Base-by-base conservation (phyloP, 192 early-diverging fungal species). In the Coemansia sp. region DNA sequence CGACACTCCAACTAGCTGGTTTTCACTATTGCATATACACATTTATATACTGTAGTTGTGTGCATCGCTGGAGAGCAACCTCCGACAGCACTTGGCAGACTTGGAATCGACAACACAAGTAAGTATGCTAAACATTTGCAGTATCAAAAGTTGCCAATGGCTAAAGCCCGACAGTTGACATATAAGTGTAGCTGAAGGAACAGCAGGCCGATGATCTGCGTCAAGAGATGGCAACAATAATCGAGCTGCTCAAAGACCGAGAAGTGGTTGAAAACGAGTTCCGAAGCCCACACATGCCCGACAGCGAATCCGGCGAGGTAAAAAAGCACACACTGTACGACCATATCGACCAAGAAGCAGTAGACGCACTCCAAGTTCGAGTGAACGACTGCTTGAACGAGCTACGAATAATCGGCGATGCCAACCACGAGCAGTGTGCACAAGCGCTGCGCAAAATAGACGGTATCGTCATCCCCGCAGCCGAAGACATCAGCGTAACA, bases 261-360 rank as follows among this genome's bases (percentile, higher is more conserved):
- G 78, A 81, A 27, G 78, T 81, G 18, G 66, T 71, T 18, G 78
- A 75, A 23, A 68, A 53, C 45, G 78, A 75, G 50, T 71, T 75
- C 29, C 65, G 65, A 18, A 74, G 78, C 19, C 77, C 64, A 18
- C 65, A 61, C 24, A 26, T 54, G 20, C 22, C 54, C 6, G 49
- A 20, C n/a, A 43, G 35, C 14, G 52, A 45, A 20, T 38, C 41
- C 1, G 38, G 20, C 6, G 39, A 35, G n/a, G 51, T 14, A 2
- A 32, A 50, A 14, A 71, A 68, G 45, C 78, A 81, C 38, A 81
- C 78, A 18, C 38, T 81, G 62, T 69, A 81, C 55, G 78, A 81
- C 54, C 78, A 81, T 35, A 81, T 81, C n/a, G 78, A 81, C 73
- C 78, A 81, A 51, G 72, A 69, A 2, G 73, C 78, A 1, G 73